Evolutionary conservation across 805 yeast species (phyloP).

Genomic region (Monosporozyma servazzii): DNA sequence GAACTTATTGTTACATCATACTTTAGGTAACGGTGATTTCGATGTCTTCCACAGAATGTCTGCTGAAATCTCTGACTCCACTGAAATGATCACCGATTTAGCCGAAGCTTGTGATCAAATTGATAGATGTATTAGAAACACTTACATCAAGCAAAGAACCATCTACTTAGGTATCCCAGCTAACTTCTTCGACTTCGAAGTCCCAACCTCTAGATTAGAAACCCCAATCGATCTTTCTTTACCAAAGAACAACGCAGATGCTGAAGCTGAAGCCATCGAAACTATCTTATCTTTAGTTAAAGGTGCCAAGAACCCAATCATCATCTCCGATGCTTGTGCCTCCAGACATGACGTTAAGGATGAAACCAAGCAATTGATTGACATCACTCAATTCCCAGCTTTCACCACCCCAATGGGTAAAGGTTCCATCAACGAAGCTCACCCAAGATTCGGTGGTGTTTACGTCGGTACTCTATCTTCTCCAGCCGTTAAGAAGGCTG

Average conservation of each 20-base stretch:
- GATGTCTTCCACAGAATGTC: conserved; percentile 6
- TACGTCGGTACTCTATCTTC: conserved; percentile 5
- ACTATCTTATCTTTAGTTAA: background rate
- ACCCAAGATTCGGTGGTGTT: conserved; percentile 6
- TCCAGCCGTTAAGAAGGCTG: conserved; percentile 3
- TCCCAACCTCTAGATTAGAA: background rate
- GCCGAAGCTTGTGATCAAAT: conserved; percentile 1
- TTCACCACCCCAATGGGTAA: conserved; percentile 6
- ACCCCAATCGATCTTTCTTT: conserved; percentile 4
- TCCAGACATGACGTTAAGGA: conserved; percentile 4
- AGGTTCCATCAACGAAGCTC: conserved; percentile 4
- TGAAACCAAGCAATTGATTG: conserved; percentile 4
- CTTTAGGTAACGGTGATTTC: conserved; percentile 6
- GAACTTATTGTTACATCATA: conserved; percentile 4
- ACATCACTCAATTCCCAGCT: conserved; percentile 5
- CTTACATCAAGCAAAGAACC: conserved; percentile 4
- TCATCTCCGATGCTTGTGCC: conserved; percentile 5
- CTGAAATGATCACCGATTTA: background rate
- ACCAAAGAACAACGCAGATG: conserved; percentile 1
- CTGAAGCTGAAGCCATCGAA: conserved; percentile 2
- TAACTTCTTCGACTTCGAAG: conserved; percentile 1
- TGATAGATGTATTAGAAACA: conserved; percentile 3
- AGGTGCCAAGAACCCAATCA: conserved; percentile 4
- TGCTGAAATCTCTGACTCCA: conserved; percentile 3
- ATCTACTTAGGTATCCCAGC: conserved; percentile 5